A percentile compares a stretch with the other conserved stretches of the same genome.
Conservation (phyloP, 2,329 filamentous ascomycete genomes). For the Neophaeococcomyces aloes region DNA sequence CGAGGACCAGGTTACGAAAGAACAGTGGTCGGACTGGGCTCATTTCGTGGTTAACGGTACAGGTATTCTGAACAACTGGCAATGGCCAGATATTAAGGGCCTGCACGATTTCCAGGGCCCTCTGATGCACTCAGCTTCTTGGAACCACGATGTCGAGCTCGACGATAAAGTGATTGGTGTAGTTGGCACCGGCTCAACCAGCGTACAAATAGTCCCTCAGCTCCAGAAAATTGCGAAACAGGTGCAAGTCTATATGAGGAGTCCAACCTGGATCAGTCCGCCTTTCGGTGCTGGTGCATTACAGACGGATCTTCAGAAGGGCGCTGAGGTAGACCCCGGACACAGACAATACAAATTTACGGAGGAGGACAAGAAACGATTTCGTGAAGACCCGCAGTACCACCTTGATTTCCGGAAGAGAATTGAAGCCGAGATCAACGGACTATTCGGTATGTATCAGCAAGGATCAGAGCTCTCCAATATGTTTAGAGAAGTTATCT, state of each 20-base stretch:
- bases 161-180: constrained; percentile 19
- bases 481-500: constrained; percentile 4
- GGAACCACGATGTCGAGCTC: constrained; percentile 22
- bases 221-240: constrained; percentile 24
- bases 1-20: not conserved
- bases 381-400: constrained; percentile 18
- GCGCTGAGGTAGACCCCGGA: constrained; percentile 9
- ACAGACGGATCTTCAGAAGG: constrained; percentile 3
- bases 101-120: constrained; percentile 21
- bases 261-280: constrained; percentile 16
- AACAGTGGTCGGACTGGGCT: constrained; percentile 18
- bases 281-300: constrained; percentile 9
- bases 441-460: constrained; percentile 14
- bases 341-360: constrained; percentile 20
- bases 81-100: constrained; percentile 25
- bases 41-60: constrained; percentile 29
- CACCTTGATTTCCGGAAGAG: constrained; percentile 23
- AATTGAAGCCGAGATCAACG: constrained; percentile 24
- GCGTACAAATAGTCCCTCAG: constrained; percentile 26
- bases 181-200: constrained; percentile 21
- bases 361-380: constrained; percentile 14
- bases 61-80: constrained; percentile 22
- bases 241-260: constrained; percentile 11
- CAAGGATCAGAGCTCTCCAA: constrained; percentile 6
- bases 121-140: constrained; percentile 22